Evolutionary conservation across 331 rosid species (phyloP).

Genomic region (Arachis monticola): DNA sequence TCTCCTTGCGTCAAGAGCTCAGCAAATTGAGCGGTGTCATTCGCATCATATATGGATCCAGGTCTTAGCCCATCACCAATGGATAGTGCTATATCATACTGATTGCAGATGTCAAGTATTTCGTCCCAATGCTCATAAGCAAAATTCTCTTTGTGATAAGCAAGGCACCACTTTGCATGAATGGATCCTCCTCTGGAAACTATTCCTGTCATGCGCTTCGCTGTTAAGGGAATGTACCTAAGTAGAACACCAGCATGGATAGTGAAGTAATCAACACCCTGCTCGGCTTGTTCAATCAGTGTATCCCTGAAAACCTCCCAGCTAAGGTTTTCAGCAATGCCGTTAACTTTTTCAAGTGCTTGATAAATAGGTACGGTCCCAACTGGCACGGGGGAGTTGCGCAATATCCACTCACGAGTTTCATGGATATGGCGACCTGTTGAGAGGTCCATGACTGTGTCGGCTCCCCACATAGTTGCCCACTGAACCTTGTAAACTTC

Average conservation of each 20-base stretch:
- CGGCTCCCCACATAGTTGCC: conserved; percentile 99
- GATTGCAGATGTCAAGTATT: conserved; percentile 95
- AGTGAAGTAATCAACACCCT: conserved; percentile 99
- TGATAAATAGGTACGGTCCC: conserved; percentile 99
- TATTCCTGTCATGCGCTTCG: conserved; percentile 97
- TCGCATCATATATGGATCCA: conserved; percentile 98
- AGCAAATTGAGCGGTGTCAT: conserved; percentile 99
- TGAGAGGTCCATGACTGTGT: conserved; percentile 98
- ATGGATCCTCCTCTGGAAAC: conserved; percentile 98
- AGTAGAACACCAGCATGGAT: conserved; percentile 98
- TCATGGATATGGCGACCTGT: conserved; percentile 98
- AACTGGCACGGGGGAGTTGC: conserved; percentile 97
- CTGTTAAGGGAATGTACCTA: conserved; percentile 92
- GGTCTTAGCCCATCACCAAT: conserved; percentile 98
- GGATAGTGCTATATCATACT: conserved; percentile 91
- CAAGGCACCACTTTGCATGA: conserved; percentile 99
- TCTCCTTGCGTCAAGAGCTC: conserved; percentile 99
- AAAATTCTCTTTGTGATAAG: conserved; percentile 94
- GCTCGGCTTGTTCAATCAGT: conserved; percentile 98
- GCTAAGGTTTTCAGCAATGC: conserved; percentile 89
- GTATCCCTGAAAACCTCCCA: conserved; percentile 94
- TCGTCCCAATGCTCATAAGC: conserved; percentile 99
- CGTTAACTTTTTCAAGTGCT: conserved; percentile 97
- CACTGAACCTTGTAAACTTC: conserved; percentile 98
- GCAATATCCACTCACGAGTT: conserved; percentile 98